Conservation (phyloP, 2,329 filamentous ascomycete species). For the Colletotrichum lini region DNA sequence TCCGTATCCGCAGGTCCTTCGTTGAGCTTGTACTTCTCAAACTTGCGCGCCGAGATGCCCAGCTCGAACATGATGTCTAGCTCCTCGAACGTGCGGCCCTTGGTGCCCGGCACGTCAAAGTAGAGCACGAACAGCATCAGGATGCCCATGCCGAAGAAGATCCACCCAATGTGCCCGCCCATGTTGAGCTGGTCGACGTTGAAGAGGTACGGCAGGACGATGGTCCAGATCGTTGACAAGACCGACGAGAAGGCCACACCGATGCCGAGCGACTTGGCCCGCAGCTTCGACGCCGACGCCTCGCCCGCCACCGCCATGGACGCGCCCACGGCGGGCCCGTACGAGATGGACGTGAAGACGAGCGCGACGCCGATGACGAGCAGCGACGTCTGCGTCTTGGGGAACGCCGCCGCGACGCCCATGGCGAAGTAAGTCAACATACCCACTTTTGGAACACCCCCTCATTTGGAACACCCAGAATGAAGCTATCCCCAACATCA, state of each 20-base stretch:
- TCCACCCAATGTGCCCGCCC: constrained; percentile 57
- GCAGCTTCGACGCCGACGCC: constrained; percentile 36
- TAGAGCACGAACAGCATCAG: constrained; percentile 47
- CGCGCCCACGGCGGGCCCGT: constrained; percentile 44
- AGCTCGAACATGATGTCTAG: constrained; percentile 48
- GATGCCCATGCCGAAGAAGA: constrained; percentile 54
- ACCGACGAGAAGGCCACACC: constrained; percentile 35
- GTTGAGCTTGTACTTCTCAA: constrained; percentile 35
- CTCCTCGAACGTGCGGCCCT: constrained; percentile 50
- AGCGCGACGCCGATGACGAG: constrained; percentile 44
- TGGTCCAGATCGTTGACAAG: constrained; percentile 40
- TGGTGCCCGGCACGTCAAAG: constrained; percentile 50
- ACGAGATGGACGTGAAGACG: constrained; percentile 43
- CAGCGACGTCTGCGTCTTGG: constrained; percentile 38
- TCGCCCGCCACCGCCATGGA: constrained; percentile 41
- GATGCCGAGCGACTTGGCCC: constrained; percentile 38
- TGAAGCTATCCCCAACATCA: too few relatives aligned
- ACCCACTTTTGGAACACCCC: too few relatives aligned
- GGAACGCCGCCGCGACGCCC: constrained; percentile 44
- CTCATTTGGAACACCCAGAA: too few relatives aligned
- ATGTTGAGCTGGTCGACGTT: constrained; percentile 52
- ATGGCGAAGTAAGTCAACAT: constrained; percentile 45
- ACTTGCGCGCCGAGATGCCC: constrained; percentile 36
- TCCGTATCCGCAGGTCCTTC: constrained; percentile 29
- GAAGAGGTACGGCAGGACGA: constrained; percentile 49